Evolutionary conservation across 805 yeast species (phyloP).

Genomic region (Komagataella ulmi): DNA sequence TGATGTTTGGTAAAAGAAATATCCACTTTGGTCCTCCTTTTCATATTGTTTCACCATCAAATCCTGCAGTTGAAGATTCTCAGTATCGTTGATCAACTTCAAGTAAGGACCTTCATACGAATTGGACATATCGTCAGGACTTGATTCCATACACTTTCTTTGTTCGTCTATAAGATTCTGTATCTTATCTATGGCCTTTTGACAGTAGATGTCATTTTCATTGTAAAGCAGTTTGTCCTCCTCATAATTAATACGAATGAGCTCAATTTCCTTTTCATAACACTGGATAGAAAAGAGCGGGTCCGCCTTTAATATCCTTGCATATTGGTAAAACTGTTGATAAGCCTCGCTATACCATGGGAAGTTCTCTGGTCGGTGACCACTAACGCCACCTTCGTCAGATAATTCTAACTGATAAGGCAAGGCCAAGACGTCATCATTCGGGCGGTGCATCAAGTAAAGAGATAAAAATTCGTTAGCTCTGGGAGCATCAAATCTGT

Average conservation of each 20-base stretch:
- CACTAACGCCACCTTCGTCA: neutral
- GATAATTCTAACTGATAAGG: conserved; percentile 16
- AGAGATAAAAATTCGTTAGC: conserved; percentile 41
- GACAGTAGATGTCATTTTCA: conserved; percentile 42
- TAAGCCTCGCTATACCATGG: conserved; percentile 36
- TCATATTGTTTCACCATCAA: conserved; percentile 1
- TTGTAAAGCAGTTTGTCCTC: conserved; percentile 47
- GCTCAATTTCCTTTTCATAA: conserved; percentile 44
- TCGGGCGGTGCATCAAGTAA: conserved; percentile 46
- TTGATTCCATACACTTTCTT: neutral
- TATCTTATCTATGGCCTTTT: conserved; percentile 43
- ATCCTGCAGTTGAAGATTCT: neutral
- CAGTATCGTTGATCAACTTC: conserved; percentile 3
- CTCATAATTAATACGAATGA: conserved; percentile 35
- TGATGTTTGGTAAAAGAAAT: conserved; percentile 67
- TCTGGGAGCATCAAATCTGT: conserved; percentile 43
- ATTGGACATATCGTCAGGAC: neutral
- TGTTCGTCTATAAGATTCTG: conserved; percentile 24
- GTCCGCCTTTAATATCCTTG: conserved; percentile 62
- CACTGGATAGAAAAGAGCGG: conserved; percentile 36
- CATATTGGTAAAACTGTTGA: conserved; percentile 24
- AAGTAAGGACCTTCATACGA: neutral
- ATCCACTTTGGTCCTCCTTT: conserved; percentile 27
- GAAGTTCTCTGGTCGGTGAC: conserved; percentile 5
- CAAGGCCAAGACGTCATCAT: conserved; percentile 16